Evolutionary conservation across 306 rosid genomes (phyloP).

Genomic region (Prunus mume): DNA sequence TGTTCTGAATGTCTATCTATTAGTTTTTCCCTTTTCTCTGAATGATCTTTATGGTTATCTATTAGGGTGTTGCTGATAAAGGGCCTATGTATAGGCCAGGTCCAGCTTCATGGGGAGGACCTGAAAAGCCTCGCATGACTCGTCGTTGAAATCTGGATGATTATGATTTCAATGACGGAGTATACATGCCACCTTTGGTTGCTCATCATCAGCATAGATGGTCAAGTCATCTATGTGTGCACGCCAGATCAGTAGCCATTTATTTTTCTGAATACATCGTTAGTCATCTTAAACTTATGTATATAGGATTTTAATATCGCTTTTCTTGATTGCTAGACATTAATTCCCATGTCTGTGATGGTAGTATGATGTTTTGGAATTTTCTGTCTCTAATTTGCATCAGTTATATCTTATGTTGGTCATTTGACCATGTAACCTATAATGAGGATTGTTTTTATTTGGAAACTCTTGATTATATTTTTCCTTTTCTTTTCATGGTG

Average conservation of each 20-base stretch:
- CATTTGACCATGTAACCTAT: background rate
- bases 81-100: constrained; percentile 56
- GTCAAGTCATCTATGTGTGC: constrained; percentile 45
- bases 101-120: constrained; percentile 62
- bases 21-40: background rate
- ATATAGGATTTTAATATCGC: constrained; percentile 38
- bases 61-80: constrained; percentile 64
- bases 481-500: constrained; percentile 12
- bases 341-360: constrained; percentile 10
- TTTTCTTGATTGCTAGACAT: constrained; percentile 21
- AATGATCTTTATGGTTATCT: constrained; percentile 17
- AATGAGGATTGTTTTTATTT: constrained; percentile 9
- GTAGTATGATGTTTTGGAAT: background rate
- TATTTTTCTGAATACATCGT: constrained; percentile 37
- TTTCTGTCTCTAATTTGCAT: constrained; percentile 2
- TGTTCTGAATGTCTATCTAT: constrained; percentile 9
- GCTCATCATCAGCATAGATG: constrained; percentile 29
- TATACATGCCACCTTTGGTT: constrained; percentile 24
- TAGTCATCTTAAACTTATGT: constrained; percentile 40
- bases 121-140: constrained; percentile 61
- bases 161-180: constrained; percentile 30
- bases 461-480: background rate
- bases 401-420: background rate
- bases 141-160: constrained; percentile 54
- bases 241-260: constrained; percentile 34